Evolutionary conservation across 768 basidiomycete genomes (phyloP).

Genomic region (Peribolospora baueri): DNA sequence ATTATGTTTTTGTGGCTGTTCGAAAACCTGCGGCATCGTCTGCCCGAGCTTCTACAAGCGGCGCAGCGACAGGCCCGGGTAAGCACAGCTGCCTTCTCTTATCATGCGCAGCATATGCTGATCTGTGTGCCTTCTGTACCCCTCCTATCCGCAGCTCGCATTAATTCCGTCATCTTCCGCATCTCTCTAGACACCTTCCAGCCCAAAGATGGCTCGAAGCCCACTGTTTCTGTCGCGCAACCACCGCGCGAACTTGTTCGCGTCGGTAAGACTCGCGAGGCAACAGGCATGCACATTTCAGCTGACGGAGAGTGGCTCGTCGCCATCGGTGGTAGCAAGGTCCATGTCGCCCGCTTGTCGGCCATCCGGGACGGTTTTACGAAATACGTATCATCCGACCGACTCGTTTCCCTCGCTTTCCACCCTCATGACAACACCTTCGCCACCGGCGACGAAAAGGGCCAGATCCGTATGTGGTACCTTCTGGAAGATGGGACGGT

Average conservation of each 20-base stretch:
- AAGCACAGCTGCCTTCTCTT: too few species aligned
- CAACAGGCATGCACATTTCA: slow-evolving; percentile 44
- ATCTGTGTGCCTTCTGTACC: too few species aligned
- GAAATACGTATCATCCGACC: slow-evolving; percentile 59
- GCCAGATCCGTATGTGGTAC: slow-evolving; percentile 75
- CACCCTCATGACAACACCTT: slow-evolving; percentile 82
- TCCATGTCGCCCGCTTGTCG: slow-evolving; percentile 34
- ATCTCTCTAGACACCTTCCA: too few species aligned
- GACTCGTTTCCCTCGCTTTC: slow-evolving; percentile 57
- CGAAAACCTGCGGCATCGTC: slow-evolving; percentile 20
- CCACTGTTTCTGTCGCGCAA: slow-evolving; percentile 13
- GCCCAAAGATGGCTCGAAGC: too few species aligned
- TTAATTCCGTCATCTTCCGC: too few species aligned
- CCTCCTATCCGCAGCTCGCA: too few species aligned
- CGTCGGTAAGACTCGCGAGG: slow-evolving; percentile 42
- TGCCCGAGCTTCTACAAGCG: slow-evolving; percentile 15
- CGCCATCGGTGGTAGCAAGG: slow-evolving; percentile 46
- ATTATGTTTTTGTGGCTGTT: too few species aligned
- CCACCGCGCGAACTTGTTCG: slow-evolving; percentile 30
- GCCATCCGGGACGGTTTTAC: slow-evolving; percentile 22
- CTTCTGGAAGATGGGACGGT: slow-evolving; percentile 36
- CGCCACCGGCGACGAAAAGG: slow-evolving; percentile 73
- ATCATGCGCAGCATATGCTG: too few species aligned
- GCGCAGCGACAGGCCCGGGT: slow-evolving; percentile 21
- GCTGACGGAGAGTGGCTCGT: slow-evolving; percentile 56